Evolutionary conservation across 1,284 basidiomycete species (phyloP).

Genomic region (Ceratobasidium theobromae): DNA sequence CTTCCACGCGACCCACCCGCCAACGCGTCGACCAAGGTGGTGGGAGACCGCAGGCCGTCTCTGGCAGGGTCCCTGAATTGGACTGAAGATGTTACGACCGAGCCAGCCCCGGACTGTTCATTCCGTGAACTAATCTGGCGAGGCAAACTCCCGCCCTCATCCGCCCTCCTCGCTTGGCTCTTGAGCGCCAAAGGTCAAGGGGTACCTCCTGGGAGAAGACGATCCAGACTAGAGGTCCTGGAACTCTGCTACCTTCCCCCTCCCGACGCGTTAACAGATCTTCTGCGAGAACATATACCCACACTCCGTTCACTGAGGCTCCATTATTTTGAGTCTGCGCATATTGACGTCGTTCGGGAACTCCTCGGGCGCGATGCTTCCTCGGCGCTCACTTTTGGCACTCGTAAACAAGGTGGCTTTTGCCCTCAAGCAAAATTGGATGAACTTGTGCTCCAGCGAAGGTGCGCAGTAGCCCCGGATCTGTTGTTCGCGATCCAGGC

Average conservation of each 20-base stretch:
- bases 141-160: conserved; percentile 3
- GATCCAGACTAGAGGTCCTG: conserved; percentile 13
- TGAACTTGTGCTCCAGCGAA: conserved; percentile 3
- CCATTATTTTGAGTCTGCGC: conserved; percentile 7
- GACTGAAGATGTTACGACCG: neutral
- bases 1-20: conserved; percentile 16
- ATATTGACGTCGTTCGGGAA: conserved; percentile 2
- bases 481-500: neutral
- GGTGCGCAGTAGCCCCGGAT: neutral
- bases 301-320: conserved; percentile 9
- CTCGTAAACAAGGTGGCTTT: neutral
- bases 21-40: neutral
- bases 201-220: neutral
- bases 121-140: conserved; percentile 17
- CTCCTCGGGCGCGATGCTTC: neutral
- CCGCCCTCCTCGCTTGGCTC: conserved; percentile 19
- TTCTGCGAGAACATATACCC: neutral
- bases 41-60: neutral
- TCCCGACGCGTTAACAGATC: conserved; percentile 6
- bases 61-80: neutral
- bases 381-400: neutral
- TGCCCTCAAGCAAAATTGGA: neutral
- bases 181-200: conserved; percentile 21
- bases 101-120: conserved; percentile 15
- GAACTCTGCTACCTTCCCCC: conserved; percentile 17